These are phyloP conservation scores for Ashbya aceris DNA, from an alignment of 1,139 yeast species.

Conservation along the genomic window DNA sequence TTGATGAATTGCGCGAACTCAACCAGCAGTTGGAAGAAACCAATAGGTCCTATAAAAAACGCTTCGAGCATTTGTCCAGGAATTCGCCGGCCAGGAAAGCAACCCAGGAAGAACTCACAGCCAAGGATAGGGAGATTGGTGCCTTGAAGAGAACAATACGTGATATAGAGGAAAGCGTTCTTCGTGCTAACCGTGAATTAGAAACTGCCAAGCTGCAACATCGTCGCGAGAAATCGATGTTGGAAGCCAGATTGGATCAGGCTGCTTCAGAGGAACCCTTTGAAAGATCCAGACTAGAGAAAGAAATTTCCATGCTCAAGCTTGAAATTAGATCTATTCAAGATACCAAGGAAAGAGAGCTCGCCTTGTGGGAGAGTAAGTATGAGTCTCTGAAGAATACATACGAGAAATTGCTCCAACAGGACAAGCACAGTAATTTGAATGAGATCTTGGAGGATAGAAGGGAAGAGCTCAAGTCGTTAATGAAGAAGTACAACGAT, in stretches of 20 bases:
- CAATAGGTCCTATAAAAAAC: constrained; percentile 8
- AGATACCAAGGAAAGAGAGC: constrained; percentile 14
- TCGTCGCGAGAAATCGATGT: constrained; percentile 29
- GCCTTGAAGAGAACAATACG: constrained; percentile 7
- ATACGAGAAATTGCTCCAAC: constrained; percentile 11
- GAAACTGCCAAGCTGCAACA: constrained; percentile 31
- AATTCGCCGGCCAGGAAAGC: constrained; percentile 12
- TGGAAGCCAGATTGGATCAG: constrained; percentile 4
- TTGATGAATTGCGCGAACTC: constrained; percentile 3
- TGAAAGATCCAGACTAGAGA: constrained; percentile 13
- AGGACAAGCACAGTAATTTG: constrained; percentile 7
- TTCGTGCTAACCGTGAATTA: constrained; percentile 7
- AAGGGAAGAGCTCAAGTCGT: constrained; percentile 11
- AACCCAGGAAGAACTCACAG: constrained; percentile 7
- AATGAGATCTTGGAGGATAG: constrained; percentile 8
- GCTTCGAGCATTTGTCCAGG: constrained; percentile 9
- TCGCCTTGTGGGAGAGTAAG: constrained; percentile 14
- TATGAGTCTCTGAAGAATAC: constrained; percentile 19
- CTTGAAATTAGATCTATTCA: constrained; percentile 18
- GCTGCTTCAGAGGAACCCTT: constrained; percentile 29
- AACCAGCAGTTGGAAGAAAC: constrained; percentile 11
- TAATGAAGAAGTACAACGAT: constrained; percentile 11
- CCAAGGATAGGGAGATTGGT: constrained; percentile 10
- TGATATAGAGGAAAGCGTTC: constrained; percentile 14
- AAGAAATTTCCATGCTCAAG: constrained; percentile 18